Conservation (phyloP, 2,329 filamentous ascomycete genomes). For the Pseudogymnoascus sp. region DNA sequence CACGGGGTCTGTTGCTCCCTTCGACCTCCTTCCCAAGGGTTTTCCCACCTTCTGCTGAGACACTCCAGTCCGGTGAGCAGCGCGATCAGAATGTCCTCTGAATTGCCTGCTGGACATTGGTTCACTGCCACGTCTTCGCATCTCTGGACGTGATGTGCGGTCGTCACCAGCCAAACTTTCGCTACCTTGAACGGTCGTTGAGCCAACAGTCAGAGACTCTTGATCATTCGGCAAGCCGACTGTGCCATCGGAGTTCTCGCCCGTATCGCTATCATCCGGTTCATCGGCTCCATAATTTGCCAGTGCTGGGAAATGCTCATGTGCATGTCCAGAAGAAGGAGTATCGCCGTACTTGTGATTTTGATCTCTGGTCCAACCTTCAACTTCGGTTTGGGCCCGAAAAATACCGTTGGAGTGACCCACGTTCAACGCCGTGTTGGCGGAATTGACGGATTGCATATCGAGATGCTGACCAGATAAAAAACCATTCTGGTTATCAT, state of each 20-base stretch:
- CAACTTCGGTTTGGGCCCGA: neutral
- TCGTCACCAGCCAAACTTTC: neutral
- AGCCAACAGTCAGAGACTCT: neutral
- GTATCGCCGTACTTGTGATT: neutral
- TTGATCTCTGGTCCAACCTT: neutral
- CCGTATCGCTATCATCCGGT: neutral
- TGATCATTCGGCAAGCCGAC: neutral
- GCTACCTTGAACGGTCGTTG: neutral
- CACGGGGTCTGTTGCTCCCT: slow-evolving; percentile 27
- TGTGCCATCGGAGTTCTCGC: neutral
- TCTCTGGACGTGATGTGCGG: neutral
- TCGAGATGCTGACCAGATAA: neutral
- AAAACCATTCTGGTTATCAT: neutral
- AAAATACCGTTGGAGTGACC: neutral
- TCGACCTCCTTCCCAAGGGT: neutral
- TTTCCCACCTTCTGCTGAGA: neutral
- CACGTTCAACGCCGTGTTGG: too few relatives aligned
- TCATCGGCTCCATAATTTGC: too few relatives aligned
- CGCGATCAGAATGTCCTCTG: neutral
- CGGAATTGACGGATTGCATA: neutral
- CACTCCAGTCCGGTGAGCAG: neutral
- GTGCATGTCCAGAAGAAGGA: neutral
- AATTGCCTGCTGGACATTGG: neutral
- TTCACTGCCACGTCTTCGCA: neutral
- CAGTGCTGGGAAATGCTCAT: too few relatives aligned